Evolutionary conservation across 305 asterid species (phyloP).

Genomic region (Fraxinus platypoda): DNA sequence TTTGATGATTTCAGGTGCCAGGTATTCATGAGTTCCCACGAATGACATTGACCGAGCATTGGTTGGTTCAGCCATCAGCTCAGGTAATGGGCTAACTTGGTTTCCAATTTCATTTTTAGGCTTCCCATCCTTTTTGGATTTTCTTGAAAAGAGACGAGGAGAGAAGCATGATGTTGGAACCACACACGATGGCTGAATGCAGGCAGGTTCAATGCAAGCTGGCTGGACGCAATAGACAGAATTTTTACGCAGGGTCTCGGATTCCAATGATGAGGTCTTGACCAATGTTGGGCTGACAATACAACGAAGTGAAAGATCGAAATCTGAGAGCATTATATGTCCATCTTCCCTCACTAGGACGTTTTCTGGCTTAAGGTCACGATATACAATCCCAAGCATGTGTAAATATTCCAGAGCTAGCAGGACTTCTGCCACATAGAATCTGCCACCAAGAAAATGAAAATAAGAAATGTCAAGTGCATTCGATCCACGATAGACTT

Average conservation of each 20-base stretch:
- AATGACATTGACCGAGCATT: slow-evolving; percentile 60
- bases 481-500: background rate
- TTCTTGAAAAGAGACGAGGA: slow-evolving; percentile 42
- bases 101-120: slow-evolving; percentile 40
- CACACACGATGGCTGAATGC: slow-evolving; percentile 39
- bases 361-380: slow-evolving; percentile 57
- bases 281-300: slow-evolving; percentile 52
- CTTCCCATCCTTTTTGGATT: slow-evolving; percentile 42
- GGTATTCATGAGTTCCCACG: slow-evolving; percentile 56
- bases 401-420: slow-evolving; percentile 55
- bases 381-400: slow-evolving; percentile 61
- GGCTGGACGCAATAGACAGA: slow-evolving; percentile 41
- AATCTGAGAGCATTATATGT: slow-evolving; percentile 56
- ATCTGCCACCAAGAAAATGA: slow-evolving; percentile 30
- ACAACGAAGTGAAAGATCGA: slow-evolving; percentile 55
- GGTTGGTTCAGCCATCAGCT: slow-evolving; percentile 57
- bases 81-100: slow-evolving; percentile 51
- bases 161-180: slow-evolving; percentile 47
- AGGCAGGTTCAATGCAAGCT: slow-evolving; percentile 36
- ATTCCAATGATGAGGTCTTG: slow-evolving; percentile 28
- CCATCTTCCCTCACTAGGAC: slow-evolving; percentile 58
- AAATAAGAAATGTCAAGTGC: background rate
- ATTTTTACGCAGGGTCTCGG: slow-evolving; percentile 28
- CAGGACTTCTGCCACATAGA: slow-evolving; percentile 53
- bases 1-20: slow-evolving; percentile 50